Conservation (phyloP, 2,329 filamentous ascomycete genomes). For the Diaporthe sp. region DNA sequence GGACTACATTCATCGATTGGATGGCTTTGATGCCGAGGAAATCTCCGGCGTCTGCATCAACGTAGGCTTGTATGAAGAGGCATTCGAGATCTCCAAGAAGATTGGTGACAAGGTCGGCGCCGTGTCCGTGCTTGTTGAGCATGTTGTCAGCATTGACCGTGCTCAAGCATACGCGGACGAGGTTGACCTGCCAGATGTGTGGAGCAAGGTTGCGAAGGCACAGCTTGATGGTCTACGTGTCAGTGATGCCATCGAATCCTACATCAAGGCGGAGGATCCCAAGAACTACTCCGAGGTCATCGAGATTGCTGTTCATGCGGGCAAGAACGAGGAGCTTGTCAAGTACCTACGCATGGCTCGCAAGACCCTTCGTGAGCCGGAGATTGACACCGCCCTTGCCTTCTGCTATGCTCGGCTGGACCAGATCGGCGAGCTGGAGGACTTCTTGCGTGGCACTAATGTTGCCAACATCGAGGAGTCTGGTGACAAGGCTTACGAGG, state of each 20-base stretch:
- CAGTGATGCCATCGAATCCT: conserved; percentile 92
- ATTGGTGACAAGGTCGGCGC: conserved; percentile 88
- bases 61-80: conserved; percentile 94
- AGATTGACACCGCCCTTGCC: conserved; percentile 92
- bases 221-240: conserved; percentile 96
- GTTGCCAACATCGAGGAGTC: conserved; percentile 97
- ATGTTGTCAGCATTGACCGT: conserved; percentile 97
- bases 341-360: conserved; percentile 97
- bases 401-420: conserved; percentile 94
- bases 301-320: conserved; percentile 92
- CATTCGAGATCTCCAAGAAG: conserved; percentile 99
- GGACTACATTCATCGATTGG: conserved; percentile 94
- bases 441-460: conserved; percentile 93
- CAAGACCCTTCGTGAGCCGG: conserved; percentile 93
- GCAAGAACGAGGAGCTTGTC: conserved; percentile 97
- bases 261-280: conserved; percentile 93
- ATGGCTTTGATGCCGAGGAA: conserved; percentile 90
- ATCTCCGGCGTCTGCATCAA: conserved; percentile 94
- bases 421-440: conserved; percentile 91
- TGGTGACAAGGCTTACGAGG: conserved; percentile 96
- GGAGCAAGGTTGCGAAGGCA: conserved; percentile 98
- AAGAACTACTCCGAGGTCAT: conserved; percentile 97
- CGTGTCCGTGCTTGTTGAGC: conserved; percentile 91
- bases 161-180: conserved; percentile 96
- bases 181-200: conserved; percentile 93